Conservation (phyloP, 2,329 filamentous ascomycete species). For the Cercospora sp. region DNA sequence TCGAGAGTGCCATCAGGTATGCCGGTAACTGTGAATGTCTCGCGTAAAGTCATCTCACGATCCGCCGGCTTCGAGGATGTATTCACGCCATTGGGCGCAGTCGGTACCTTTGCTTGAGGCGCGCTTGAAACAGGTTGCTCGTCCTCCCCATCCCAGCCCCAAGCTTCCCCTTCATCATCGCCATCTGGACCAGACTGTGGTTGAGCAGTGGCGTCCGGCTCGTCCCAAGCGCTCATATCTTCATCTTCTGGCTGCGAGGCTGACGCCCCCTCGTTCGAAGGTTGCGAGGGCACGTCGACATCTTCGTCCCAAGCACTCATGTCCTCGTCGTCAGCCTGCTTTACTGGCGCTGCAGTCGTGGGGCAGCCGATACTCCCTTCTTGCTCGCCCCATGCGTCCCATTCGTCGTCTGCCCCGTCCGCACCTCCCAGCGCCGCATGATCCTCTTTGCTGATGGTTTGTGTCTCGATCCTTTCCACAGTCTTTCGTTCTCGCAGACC, state of each 20-base stretch:
- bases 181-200: constrained; percentile 40
- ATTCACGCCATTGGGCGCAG: constrained; percentile 34
- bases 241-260: constrained; percentile 42
- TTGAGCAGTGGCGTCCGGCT: constrained; percentile 24
- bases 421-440: constrained; percentile 54
- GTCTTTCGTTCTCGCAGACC: constrained; percentile 67
- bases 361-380: constrained; percentile 52
- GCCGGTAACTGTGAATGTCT: constrained; percentile 85
- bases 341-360: constrained; percentile 26
- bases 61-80: constrained; percentile 28
- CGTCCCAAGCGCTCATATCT: constrained; percentile 53
- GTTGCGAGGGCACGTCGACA: constrained; percentile 17
- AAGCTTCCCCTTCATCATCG: constrained; percentile 78
- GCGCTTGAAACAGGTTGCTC: constrained; percentile 32
- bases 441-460: constrained; percentile 70
- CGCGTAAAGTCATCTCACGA: constrained; percentile 66
- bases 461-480: constrained; percentile 83
- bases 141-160: constrained; percentile 79
- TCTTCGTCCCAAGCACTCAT: constrained; percentile 51
- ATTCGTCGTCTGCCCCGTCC: constrained; percentile 64
- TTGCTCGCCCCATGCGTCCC: constrained; percentile 72
- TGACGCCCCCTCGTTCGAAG: constrained; percentile 40
- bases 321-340: constrained; percentile 47
- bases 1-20: constrained; percentile 77
- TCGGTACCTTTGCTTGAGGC: constrained; percentile 29